Evolutionary conservation across 352 stramenopile species (phyloP).

Genomic region (Pythium phragmitis): DNA sequence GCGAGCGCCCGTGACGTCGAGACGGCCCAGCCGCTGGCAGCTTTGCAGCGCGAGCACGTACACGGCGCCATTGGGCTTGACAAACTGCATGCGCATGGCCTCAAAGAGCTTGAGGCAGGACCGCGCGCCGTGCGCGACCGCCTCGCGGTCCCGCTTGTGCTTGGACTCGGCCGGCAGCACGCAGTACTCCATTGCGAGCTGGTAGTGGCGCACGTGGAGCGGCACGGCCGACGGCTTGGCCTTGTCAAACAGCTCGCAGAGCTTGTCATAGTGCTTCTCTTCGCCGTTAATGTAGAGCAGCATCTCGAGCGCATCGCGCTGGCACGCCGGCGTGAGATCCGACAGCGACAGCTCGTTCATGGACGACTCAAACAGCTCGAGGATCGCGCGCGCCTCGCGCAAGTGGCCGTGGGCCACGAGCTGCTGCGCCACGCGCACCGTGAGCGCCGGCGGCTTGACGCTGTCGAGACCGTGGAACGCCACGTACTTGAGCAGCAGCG

Average conservation of each 20-base stretch:
- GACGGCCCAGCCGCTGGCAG: conserved; percentile 46
- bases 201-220: conserved; percentile 58
- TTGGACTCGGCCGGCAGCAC: conserved; percentile 6
- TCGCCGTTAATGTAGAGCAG: conserved; percentile 71
- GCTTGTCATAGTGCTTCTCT: conserved; percentile 37
- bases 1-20: conserved; percentile 48
- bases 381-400: conserved; percentile 46
- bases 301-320: conserved; percentile 70
- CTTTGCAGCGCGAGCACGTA: conserved; percentile 73
- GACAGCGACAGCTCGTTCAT: conserved; percentile 44
- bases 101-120: conserved; percentile 74
- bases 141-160: conserved; percentile 21
- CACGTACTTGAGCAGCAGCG: conserved; percentile 59
- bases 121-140: conserved; percentile 33
- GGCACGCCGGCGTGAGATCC: conserved; percentile 54
- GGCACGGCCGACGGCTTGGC: conserved; percentile 44
- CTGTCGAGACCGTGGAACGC: conserved; percentile 43
- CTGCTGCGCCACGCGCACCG: conserved; percentile 49
- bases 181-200: conserved; percentile 72
- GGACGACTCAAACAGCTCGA: conserved; percentile 44
- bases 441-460: conserved; percentile 35
- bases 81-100: conserved; percentile 65
- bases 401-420: conserved; percentile 46
- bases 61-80: conserved; percentile 71
- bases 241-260: conserved; percentile 50